A percentile compares a stretch with the other conserved stretches of the same genome.
phyloP scores from a whole-genome alignment of 2,329 filamentous ascomycete species.

The Pseudogymnoascus sp. region DNA sequence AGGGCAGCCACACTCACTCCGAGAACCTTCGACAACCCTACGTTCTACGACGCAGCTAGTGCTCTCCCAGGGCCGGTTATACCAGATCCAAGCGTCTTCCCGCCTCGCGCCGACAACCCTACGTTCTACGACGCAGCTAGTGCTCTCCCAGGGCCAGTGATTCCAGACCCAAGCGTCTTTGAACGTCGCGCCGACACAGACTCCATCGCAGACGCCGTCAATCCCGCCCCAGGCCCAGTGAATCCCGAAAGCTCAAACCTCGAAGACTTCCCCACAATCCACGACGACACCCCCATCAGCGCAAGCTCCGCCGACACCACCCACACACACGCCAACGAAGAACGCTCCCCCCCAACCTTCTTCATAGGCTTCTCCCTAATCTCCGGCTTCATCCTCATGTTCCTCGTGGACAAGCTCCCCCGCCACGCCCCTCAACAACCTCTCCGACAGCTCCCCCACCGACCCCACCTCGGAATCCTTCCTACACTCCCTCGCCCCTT shows the following conservation, averaged over 20 bases:
- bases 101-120: not conserved
- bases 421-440: slow-evolving; percentile 69
- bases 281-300: not conserved
- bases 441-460: slow-evolving; percentile 41
- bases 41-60: slow-evolving; percentile 4
- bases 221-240: not conserved
- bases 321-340: slow-evolving; percentile 33
- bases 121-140: slow-evolving; percentile 5
- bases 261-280: not conserved
- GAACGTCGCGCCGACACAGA: not conserved
- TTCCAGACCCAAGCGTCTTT: slow-evolving; percentile 4
- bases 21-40: not conserved
- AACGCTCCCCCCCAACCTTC: slow-evolving; percentile 55
- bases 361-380: slow-evolving; percentile 85
- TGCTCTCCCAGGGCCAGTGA: slow-evolving; percentile 11
- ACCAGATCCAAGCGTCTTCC: too few species aligned
- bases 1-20: not conserved
- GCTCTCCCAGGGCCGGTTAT: slow-evolving; percentile 12
- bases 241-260: not conserved
- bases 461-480: slow-evolving; percentile 40
- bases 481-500: slow-evolving; percentile 49
- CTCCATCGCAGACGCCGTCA: not conserved
- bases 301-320: not conserved
- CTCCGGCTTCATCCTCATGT: slow-evolving; percentile 91
- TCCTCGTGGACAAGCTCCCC: slow-evolving; percentile 81